Conservation (phyloP, 2,329 filamentous ascomycete species). For the Hypoxylon sp. region DNA sequence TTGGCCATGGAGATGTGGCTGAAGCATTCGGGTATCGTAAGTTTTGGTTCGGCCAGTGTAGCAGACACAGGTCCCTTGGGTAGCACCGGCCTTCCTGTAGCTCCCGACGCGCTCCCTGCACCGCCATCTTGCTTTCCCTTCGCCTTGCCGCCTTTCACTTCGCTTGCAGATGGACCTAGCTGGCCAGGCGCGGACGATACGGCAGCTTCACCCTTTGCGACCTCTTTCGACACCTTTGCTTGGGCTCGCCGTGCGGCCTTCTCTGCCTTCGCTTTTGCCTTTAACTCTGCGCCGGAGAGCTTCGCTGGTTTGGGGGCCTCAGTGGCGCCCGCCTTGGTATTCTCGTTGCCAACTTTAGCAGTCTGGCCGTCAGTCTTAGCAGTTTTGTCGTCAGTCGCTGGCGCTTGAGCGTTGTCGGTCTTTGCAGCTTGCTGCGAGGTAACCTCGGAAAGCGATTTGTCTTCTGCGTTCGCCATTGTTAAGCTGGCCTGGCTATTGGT, state of each 20-base stretch:
- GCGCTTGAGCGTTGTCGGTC: slow-evolving; percentile 22
- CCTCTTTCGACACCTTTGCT: slow-evolving; percentile 65
- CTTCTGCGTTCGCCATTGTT: slow-evolving; percentile 33
- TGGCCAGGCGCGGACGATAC: slow-evolving; percentile 45
- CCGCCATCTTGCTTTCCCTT: slow-evolving; percentile 57
- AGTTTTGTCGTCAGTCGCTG: slow-evolving; percentile 33
- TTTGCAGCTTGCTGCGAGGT: slow-evolving; percentile 27
- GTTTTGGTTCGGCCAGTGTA: slow-evolving; percentile 63
- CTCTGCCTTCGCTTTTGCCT: slow-evolving; percentile 89
- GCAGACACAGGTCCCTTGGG: slow-evolving; percentile 49
- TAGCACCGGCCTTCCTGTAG: slow-evolving; percentile 40
- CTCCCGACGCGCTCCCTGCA: slow-evolving; percentile 41
- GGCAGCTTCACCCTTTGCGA: slow-evolving; percentile 50
- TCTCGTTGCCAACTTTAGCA: too few relatives aligned
- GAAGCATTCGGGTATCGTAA: slow-evolving; percentile 75
- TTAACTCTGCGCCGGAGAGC: slow-evolving; percentile 79
- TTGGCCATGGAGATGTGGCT: slow-evolving; percentile 79
- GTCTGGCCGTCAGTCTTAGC: slow-evolving; percentile 37
- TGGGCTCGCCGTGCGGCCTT: slow-evolving; percentile 86
- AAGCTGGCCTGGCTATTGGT: slow-evolving; percentile 2
- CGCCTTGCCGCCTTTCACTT: slow-evolving; percentile 56
- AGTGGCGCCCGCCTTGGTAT: slow-evolving; percentile 35
- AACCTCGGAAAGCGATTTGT: slow-evolving; percentile 32
- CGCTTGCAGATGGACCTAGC: slow-evolving; percentile 49
- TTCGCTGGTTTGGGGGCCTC: slow-evolving; percentile 55